Evolutionary conservation across 1,284 basidiomycete genomes (phyloP).

Genomic region (Ceratobasidium sp.): DNA sequence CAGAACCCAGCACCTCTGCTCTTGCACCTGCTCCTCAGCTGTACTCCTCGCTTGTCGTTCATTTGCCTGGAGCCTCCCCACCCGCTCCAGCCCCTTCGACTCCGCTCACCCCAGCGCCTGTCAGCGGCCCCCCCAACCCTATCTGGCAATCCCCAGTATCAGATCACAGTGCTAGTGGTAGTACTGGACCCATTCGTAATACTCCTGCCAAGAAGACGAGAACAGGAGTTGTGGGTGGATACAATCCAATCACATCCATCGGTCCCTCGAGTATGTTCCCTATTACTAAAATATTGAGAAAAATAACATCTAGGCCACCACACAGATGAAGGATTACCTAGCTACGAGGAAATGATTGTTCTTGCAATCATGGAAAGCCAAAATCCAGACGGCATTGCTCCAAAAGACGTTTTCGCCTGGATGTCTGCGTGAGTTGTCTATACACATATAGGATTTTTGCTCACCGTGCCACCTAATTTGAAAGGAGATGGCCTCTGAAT

Average conservation of each 20-base stretch:
- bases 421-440: constrained; percentile 54
- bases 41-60: constrained; percentile 51
- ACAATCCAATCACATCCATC: constrained; percentile 31
- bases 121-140: constrained; percentile 49
- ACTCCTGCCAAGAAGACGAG: constrained; percentile 31
- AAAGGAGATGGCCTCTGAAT: constrained; percentile 72
- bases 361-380: constrained; percentile 69
- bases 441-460: neutral
- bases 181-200: neutral
- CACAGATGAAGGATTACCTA: constrained; percentile 63
- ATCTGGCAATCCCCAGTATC: constrained; percentile 1
- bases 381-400: constrained; percentile 71
- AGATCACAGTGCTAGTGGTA: neutral
- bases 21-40: constrained; percentile 49
- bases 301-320: neutral
- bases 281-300: neutral
- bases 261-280: constrained; percentile 21
- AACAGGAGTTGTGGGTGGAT: constrained; percentile 27
- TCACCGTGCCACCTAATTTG: neutral
- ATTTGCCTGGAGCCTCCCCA: constrained; percentile 21
- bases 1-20: constrained; percentile 48
- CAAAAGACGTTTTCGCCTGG: constrained; percentile 80
- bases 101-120: constrained; percentile 43
- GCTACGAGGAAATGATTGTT: constrained; percentile 86
- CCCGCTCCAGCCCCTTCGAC: constrained; percentile 30